These are phyloP conservation scores for Diaporthe eres DNA, from an alignment of 2,329 filamentous ascomycete genomes.

Conservation along the genomic window DNA sequence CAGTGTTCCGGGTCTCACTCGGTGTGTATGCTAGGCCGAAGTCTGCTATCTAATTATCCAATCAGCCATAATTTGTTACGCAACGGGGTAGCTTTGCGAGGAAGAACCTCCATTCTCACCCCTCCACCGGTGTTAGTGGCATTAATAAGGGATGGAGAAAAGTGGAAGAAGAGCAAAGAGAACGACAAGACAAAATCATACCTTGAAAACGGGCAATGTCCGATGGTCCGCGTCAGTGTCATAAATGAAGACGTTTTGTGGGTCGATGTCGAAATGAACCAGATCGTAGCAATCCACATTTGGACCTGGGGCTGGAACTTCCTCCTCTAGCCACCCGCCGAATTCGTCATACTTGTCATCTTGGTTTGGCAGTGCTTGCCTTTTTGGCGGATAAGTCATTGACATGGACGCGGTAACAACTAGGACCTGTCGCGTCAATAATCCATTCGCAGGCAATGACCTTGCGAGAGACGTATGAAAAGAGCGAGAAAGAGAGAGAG, in stretches of 20 bases:
- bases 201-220: constrained; percentile 3
- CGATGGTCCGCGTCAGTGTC: background rate
- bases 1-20: background rate
- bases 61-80: background rate
- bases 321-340: background rate
- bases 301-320: background rate
- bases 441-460: background rate
- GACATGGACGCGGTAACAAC: background rate
- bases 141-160: background rate
- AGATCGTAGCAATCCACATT: background rate
- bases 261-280: constrained; percentile 24
- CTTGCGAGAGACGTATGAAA: background rate
- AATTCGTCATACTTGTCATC: background rate
- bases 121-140: background rate
- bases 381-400: constrained; percentile 11
- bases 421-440: background rate
- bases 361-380: background rate
- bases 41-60: background rate
- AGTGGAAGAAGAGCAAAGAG: background rate
- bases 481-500: background rate
- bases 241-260: background rate
- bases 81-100: background rate
- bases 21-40: background rate
- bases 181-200: background rate
- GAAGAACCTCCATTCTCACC: background rate